Evolutionary conservation across 106 monocot genomes (phyloP), one percentile per base, ranked within the genome.

Genomic region (Allium fistulosum): DNA sequence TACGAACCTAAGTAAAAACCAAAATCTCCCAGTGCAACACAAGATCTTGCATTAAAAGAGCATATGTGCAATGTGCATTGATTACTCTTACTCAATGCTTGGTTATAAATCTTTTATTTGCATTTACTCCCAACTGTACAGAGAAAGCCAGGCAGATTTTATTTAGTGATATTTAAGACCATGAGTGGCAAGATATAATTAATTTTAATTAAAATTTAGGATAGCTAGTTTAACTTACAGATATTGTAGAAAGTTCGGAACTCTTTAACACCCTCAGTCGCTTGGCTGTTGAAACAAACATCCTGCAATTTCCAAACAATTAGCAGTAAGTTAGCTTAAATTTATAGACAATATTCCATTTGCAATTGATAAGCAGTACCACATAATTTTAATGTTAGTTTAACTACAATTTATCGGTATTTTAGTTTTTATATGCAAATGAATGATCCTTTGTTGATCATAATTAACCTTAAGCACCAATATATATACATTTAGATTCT

Each of bases 251-350:
- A 27, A 95, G 75, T 14, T 91, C 88, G 4, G 90, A 85, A 22
- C 74, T 94, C 72, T 83, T 94, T 50, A 91, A 48, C 66, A 94
- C 87, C 58, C 94, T 85, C 66, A 94, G 61, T 60, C 90, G 79
- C 69, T 80, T 94, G 57, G 75, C 90, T 1, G 75, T 82, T 0
- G 87, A 78, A 53, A 91, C 68, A 75, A 90, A 94, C 85, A 94
- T 79, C 11, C 94, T 94, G 78, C 73, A 76, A 65, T 17, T 55
- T 45, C 26, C 68, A 15, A 17, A 53, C 11, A 67, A 67, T 22
- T 65, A 17, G 0, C 46, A 65, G 11, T 17, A 62, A 15, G 11
- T 62, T 1, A 37, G 10, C 46, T 37, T 37, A 12, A 11, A 45
- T 62, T 12, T 37, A 15, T 62, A 12, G 4, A 8, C 46, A 45